Conservation (phyloP, 2,329 filamentous ascomycete genomes). For the Trichoderma sp. region DNA sequence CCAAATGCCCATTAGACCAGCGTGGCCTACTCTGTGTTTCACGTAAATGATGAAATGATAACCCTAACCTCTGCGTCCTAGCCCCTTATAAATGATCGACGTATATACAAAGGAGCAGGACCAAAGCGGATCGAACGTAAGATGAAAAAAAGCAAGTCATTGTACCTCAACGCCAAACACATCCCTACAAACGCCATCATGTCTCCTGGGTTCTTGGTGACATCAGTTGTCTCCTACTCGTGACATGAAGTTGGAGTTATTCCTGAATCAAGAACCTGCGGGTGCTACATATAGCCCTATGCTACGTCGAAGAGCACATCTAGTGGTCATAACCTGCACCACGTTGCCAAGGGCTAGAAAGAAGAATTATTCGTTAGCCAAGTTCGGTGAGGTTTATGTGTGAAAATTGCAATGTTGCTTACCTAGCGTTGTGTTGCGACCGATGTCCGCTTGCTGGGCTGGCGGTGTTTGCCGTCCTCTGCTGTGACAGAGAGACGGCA, state of each 20-base stretch:
- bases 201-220: background rate
- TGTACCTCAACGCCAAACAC: constrained; percentile 14
- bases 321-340: constrained; percentile 45
- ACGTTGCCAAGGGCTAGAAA: constrained; percentile 45
- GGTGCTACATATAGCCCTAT: background rate
- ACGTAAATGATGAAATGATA: background rate
- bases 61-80: background rate
- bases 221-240: background rate
- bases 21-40: background rate
- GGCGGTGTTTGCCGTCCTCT: constrained; percentile 32
- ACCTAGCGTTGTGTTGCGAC: constrained; percentile 43
- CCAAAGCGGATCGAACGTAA: background rate
- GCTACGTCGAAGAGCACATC: background rate
- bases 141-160: background rate
- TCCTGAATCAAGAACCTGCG: background rate
- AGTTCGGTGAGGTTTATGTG: background rate
- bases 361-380: constrained; percentile 8
- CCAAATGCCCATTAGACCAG: background rate
- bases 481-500: constrained; percentile 26
- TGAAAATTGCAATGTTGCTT: constrained; percentile 12
- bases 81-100: constrained; percentile 9
- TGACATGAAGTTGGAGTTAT: background rate
- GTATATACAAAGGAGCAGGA: constrained; percentile 17
- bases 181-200: constrained; percentile 10
- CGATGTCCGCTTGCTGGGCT: constrained; percentile 37